Percentiles rank a stretch among this genome's conserved stretches.
Evolutionary conservation across 2,329 filamentous ascomycete species (phyloP).

Genomic region (Phoma sp.): DNA sequence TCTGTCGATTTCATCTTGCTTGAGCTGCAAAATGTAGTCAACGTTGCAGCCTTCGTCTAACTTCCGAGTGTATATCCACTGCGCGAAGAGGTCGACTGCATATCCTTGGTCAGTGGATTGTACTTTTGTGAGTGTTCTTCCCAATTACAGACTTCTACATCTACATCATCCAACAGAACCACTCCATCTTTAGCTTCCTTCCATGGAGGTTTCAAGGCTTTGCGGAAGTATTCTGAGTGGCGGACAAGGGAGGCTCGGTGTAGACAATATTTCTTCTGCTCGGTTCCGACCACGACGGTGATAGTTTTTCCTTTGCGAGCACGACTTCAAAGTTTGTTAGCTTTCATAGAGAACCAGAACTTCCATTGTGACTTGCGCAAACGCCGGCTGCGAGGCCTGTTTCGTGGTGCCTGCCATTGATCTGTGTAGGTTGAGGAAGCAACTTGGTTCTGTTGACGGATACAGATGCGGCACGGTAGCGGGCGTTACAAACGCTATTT

Average conservation of each 20-base stretch:
- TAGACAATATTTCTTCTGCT: constrained; percentile 10
- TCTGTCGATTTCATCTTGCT: neutral
- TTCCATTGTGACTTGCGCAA: no score
- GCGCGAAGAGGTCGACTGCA: neutral
- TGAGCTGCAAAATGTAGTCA: neutral
- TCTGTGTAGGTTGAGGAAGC: no score
- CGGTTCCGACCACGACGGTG: constrained; percentile 12
- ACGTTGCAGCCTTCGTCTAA: neutral
- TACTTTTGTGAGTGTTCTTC: neutral
- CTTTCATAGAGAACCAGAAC: no score
- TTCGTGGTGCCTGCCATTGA: no score
- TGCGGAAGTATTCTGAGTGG: constrained; percentile 23
- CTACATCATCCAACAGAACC: neutral
- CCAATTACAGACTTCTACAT: neutral
- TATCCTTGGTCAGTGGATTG: neutral
- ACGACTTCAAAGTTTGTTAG: no score
- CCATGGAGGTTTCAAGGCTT: constrained; percentile 19
- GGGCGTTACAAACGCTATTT: no score
- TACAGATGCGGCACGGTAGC: no score
- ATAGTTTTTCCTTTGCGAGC: neutral
- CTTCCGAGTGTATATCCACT: neutral
- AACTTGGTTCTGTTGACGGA: no score
- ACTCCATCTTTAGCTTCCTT: constrained; percentile 11
- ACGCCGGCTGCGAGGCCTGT: no score
- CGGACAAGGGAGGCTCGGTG: constrained; percentile 19